Evolutionary conservation across 768 basidiomycete genomes (phyloP), one percentile per base, ranked within the genome.

Genomic region (Suillus paluster): DNA sequence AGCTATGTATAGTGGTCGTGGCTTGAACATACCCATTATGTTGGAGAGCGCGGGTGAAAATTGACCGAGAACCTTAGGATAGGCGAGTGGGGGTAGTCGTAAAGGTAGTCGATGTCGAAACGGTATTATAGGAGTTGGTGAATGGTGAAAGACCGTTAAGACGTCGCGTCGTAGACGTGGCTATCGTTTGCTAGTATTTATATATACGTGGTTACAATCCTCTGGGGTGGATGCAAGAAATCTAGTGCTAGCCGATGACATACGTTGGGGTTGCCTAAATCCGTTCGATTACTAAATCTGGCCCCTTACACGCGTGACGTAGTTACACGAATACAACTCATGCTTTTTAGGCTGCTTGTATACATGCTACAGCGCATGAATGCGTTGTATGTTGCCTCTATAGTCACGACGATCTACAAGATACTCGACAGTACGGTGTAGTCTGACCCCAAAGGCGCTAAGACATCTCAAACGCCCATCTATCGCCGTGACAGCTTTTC

Each of bases 1-100:
- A 36, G 42, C 34, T 63, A 62, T 63, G 34, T 52, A 59, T 53
- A 14, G 41, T 21, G 27, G 25, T 5, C 3, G 33, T 30, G 19
- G 19, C 54, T 5, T 39, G 60, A 21, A 73, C 79, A 25, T 63
- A 84, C 82, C 73, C 83, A 82, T 83, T 68, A 39, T 46, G 42
- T 9, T 57, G 49, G 7, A 50, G 41, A 27, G 44, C 3, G 34
- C 23, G 49, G 36, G 62, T 61, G 57, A 61, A 58, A 68, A 15
- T 39, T 55, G 25, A 27, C n/a, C 5, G 17, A 27, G 11, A 25
- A 27, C 36, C 17, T 7, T 36, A 23, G 21, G 36, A 12, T 5
- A 23, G 19, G 3, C 19, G 5, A 15, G 36, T 23, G 52, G 34
- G 2, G 21, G 52, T 8, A 36, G 53, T 15, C 19, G 23, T 2